A percentile compares a stretch with the other conserved stretches of the same genome.
Evolutionary conservation across 2,329 filamentous ascomycete genomes (phyloP).

Genomic region (Botrytis medusae): DNA sequence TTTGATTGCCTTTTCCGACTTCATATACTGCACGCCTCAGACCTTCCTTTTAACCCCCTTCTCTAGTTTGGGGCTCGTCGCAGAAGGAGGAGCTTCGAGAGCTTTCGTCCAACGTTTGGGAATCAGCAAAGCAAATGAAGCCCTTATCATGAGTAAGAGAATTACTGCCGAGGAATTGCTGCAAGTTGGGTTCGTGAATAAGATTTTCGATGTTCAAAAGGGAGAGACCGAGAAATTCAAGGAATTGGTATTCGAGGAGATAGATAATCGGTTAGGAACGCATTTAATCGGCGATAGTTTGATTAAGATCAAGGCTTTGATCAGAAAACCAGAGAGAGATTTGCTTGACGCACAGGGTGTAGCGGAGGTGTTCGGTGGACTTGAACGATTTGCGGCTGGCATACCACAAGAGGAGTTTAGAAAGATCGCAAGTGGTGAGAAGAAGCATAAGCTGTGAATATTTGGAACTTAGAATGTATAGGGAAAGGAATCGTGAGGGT

Average conservation of each 20-base stretch:
- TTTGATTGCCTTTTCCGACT: constrained; percentile 80
- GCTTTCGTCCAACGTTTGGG: constrained; percentile 81
- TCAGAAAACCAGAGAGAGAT: constrained; percentile 71
- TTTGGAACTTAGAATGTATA: constrained; percentile 13
- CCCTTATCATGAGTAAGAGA: constrained; percentile 83
- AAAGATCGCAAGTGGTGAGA: constrained; percentile 81
- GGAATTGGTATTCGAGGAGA: constrained; percentile 70
- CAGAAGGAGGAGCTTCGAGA: constrained; percentile 79
- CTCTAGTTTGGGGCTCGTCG: constrained; percentile 81
- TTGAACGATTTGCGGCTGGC: constrained; percentile 66
- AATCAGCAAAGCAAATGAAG: constrained; percentile 82
- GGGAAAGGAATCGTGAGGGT: constrained; percentile 4
- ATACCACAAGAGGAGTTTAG: constrained; percentile 86
- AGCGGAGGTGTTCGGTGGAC: constrained; percentile 78
- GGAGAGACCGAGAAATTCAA: constrained; percentile 70
- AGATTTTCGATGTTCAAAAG: constrained; percentile 62
- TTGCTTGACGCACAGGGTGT: constrained; percentile 75
- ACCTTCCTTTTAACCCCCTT: constrained; percentile 91
- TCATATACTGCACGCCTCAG: constrained; percentile 81
- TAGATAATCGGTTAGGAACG: constrained; percentile 75
- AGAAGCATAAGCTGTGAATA: constrained; percentile 82
- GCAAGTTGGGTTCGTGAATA: constrained; percentile 79
- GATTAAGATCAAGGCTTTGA: constrained; percentile 79
- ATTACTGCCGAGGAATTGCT: constrained; percentile 74
- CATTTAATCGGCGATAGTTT: constrained; percentile 80